phyloP scores from a whole-genome alignment of 106 monocot species.

The Gastrodia elata region DNA sequence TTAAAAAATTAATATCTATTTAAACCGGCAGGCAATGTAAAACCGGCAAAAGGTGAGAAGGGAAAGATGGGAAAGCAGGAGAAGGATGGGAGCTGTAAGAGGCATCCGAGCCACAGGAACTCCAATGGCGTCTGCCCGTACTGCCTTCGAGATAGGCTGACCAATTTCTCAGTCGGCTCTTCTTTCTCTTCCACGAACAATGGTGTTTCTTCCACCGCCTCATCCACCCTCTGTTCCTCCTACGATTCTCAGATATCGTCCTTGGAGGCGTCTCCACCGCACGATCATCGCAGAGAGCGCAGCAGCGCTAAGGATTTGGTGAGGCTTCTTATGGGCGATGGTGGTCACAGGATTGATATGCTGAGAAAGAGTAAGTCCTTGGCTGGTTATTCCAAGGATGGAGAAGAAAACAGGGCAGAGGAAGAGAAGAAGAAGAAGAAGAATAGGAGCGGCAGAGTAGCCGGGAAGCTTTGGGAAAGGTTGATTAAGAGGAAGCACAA shows the following conservation, averaged over 20 bases:
- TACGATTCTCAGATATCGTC: neutral
- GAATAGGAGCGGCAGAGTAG: neutral
- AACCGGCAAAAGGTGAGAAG: neutral
- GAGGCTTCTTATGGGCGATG: neutral
- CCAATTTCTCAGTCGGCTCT: slow-evolving; percentile 28
- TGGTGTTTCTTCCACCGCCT: slow-evolving; percentile 2
- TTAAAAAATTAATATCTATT: too few relatives aligned
- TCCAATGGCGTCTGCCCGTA: slow-evolving; percentile 51
- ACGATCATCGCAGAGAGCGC: neutral
- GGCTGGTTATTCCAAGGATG: slow-evolving; percentile 1
- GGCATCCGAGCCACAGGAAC: slow-evolving; percentile 39
- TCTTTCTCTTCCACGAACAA: slow-evolving; percentile 20
- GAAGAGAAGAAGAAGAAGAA: slow-evolving; percentile 10
- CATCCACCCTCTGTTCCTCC: neutral
- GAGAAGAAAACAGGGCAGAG: slow-evolving; percentile 6
- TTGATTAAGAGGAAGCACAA: slow-evolving; percentile 5
- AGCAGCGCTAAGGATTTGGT: neutral
- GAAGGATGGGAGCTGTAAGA: slow-evolving; percentile 33
- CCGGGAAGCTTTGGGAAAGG: neutral
- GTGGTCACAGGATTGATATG: neutral
- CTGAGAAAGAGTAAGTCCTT: slow-evolving; percentile 26
- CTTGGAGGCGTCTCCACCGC: slow-evolving; percentile 9
- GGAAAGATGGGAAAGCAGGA: slow-evolving; percentile 7
- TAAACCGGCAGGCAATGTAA: too few relatives aligned
- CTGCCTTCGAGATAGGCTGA: slow-evolving; percentile 40